phyloP scores from a whole-genome alignment of 495 filamentous ascomycete genomes.

The Neurospora sp. region DNA sequence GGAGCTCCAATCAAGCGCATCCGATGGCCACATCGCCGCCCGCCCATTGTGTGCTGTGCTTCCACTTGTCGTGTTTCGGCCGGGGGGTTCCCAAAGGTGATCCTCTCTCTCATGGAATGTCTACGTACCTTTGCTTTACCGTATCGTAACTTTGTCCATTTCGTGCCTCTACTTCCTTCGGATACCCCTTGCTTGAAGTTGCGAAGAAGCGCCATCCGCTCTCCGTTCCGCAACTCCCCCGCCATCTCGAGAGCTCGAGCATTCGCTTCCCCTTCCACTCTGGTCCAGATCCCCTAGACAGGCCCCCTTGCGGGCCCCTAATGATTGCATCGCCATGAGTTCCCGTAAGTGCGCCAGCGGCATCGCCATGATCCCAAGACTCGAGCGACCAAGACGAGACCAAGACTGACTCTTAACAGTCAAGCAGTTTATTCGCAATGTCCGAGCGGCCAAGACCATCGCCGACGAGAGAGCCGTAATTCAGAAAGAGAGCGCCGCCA shows the following conservation, averaged over 20 bases:
- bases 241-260: not conserved
- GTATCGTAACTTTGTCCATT: not conserved
- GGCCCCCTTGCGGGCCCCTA: constrained; percentile 32
- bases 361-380: not conserved
- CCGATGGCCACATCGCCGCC: not conserved
- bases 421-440: constrained; percentile 99
- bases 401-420: constrained; percentile 41
- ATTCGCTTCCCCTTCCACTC: constrained; percentile 5
- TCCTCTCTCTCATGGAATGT: not conserved
- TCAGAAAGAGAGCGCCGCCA: constrained; percentile 96
- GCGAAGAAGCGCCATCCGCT: not conserved
- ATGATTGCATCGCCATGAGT: constrained; percentile 31
- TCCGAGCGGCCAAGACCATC: constrained; percentile 95
- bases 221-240: not conserved
- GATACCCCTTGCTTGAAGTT: not conserved
- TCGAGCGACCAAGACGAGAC: not conserved
- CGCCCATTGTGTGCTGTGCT: not conserved
- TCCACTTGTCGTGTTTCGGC: not conserved
- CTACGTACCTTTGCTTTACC: not conserved
- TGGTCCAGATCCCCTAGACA: constrained; percentile 27
- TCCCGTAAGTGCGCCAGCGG: constrained; percentile 26
- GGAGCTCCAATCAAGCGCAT: not conserved
- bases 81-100: not conserved
- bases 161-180: not conserved
- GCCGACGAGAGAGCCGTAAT: constrained; percentile 97